These are phyloP conservation scores for Fusarium redolens DNA, from an alignment of 2,329 filamentous ascomycete genomes.

Conservation along the genomic window DNA sequence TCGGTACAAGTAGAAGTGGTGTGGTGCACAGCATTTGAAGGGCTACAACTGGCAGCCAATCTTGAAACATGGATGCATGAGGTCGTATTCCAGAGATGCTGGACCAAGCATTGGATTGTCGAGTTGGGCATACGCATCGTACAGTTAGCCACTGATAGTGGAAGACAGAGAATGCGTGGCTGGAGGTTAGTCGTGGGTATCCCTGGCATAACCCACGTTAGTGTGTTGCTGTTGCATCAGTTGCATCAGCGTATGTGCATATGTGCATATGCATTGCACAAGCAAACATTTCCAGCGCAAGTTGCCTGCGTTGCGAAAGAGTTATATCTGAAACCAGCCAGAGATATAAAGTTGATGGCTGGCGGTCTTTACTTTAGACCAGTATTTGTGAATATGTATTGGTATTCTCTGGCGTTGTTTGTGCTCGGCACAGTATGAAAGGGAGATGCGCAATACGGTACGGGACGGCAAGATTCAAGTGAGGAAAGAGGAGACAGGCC, in stretches of 20 bases:
- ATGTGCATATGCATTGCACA: conserved; percentile 34
- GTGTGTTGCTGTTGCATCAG: conserved; percentile 33
- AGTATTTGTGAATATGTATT: neutral
- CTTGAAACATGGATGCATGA: conserved; percentile 23
- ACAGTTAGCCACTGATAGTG: neutral
- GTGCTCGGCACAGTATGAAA: conserved; percentile 1
- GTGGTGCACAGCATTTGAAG: conserved; percentile 7
- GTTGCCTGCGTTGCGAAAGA: neutral
- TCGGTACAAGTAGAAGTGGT: neutral
- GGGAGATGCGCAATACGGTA: conserved; percentile 3
- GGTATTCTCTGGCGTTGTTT: neutral
- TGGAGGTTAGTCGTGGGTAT: conserved; percentile 23
- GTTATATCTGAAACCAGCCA: neutral
- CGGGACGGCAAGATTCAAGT: neutral
- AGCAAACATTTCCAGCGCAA: conserved; percentile 22
- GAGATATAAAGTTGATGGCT: neutral
- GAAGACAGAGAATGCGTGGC: conserved; percentile 20
- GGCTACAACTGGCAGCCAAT: neutral
- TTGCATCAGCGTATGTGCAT: conserved; percentile 37
- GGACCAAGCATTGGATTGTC: conserved; percentile 15
- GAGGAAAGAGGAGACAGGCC: conserved; percentile 37
- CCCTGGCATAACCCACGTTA: conserved; percentile 19
- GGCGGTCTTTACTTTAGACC: neutral
- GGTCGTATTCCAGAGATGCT: conserved; percentile 17
- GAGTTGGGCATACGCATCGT: conserved; percentile 23